These are phyloP conservation scores for Goffeauzyma gilvescens DNA, from an alignment of 768 basidiomycete genomes.

Conservation along the genomic window DNA sequence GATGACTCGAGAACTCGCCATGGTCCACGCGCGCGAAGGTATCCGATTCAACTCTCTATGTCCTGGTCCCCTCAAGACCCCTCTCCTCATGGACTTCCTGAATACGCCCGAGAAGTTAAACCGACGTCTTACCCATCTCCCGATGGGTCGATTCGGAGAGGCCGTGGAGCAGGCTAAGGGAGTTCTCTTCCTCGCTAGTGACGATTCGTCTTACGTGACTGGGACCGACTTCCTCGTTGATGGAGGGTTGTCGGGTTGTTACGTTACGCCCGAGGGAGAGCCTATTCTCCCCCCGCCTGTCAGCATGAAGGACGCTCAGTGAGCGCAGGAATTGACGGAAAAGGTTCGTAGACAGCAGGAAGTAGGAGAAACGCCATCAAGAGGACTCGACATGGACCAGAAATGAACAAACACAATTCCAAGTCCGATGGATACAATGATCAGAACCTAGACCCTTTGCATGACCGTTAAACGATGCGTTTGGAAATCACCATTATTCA, in stretches of 20 bases:
- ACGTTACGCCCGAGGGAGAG: too few relatives aligned
- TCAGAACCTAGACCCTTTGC: too few relatives aligned
- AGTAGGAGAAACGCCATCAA: too few relatives aligned
- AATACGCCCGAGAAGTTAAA: conserved; percentile 88
- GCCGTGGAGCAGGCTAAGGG: conserved; percentile 85
- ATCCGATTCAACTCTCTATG: conserved; percentile 90
- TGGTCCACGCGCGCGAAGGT: conserved; percentile 93
- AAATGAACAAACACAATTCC: too few relatives aligned
- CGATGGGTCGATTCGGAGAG: conserved; percentile 95
- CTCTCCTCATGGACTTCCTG: conserved; percentile 94
- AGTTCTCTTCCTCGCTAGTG: conserved; percentile 80
- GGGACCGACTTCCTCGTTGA: conserved; percentile 93
- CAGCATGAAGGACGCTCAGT: too few relatives aligned
- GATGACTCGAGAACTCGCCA: conserved; percentile 92
- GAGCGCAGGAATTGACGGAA: too few relatives aligned
- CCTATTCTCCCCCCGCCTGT: too few relatives aligned
- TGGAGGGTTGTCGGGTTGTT: conserved; percentile 77
- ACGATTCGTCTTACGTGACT: conserved; percentile 91
- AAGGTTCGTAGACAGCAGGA: too few relatives aligned
- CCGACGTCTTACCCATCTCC: conserved; percentile 61
- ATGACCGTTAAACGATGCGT: too few relatives aligned
- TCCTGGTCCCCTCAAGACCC: conserved; percentile 89
- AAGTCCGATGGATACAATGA: too few relatives aligned
- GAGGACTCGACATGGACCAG: too few relatives aligned
- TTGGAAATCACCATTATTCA: too few relatives aligned